A percentile compares a stretch with the other conserved stretches of the same genome.
phyloP scores from a whole-genome alignment of 225 moss, liverwort and hornwort genomes.

The Neckera pumila region DNA sequence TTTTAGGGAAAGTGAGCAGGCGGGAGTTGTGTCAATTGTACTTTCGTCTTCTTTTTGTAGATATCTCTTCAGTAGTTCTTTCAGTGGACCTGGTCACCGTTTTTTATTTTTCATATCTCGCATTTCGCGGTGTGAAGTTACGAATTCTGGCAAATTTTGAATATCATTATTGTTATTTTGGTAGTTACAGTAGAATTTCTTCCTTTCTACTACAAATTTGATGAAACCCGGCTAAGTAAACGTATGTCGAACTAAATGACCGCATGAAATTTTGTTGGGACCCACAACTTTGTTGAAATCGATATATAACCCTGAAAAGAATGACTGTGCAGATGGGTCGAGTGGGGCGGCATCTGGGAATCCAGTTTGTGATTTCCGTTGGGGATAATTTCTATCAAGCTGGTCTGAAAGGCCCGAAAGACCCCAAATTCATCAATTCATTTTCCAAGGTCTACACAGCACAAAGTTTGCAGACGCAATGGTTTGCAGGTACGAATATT shows the following conservation, averaged over 20 bases:
- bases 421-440: slow-evolving; percentile 45
- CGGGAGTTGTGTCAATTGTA: neutral
- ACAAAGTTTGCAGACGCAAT: slow-evolving; percentile 55
- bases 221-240: neutral
- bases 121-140: neutral
- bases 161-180: neutral
- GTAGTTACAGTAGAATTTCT: neutral
- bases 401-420: slow-evolving; percentile 50
- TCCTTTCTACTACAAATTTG: neutral
- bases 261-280: neutral
- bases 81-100: neutral
- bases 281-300: neutral
- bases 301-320: neutral
- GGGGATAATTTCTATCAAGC: slow-evolving; percentile 70
- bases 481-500: slow-evolving; percentile 45
- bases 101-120: neutral
- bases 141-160: no score
- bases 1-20: neutral
- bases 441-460: slow-evolving; percentile 67
- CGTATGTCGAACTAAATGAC: no score
- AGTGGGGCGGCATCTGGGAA: slow-evolving; percentile 28
- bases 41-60: neutral
- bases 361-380: slow-evolving; percentile 52
- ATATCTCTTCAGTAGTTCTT: neutral
- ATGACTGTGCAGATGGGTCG: slow-evolving; percentile 52